Percentiles rank a stretch among this genome's conserved stretches.
These are phyloP conservation scores for Starmerella tilneyi DNA, from an alignment of 805 yeast genomes.

Conservation along the genomic window DNA sequence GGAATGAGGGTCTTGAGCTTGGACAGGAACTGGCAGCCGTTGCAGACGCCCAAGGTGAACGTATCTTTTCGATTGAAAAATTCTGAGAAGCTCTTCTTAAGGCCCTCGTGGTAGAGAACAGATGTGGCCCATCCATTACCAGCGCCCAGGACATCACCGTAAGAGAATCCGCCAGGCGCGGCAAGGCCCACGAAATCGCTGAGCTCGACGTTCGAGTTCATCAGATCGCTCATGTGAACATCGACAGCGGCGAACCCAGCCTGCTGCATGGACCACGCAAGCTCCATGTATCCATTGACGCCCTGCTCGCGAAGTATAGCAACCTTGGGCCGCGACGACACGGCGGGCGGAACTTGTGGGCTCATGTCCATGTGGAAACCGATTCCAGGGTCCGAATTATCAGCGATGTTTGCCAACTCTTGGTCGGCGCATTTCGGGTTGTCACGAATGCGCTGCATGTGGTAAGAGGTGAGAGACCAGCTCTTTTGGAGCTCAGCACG, in stretches of 20 bases:
- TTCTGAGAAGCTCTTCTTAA: slow-evolving; percentile 61
- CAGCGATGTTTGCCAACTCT: slow-evolving; percentile 64
- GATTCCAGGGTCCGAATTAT: slow-evolving; percentile 84
- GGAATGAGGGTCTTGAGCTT: slow-evolving; percentile 80
- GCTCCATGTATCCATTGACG: slow-evolving; percentile 94
- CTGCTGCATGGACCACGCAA: slow-evolving; percentile 93
- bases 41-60: slow-evolving; percentile 96
- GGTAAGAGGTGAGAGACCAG: slow-evolving; percentile 84
- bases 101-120: slow-evolving; percentile 68
- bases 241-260: slow-evolving; percentile 93
- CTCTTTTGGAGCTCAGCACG: slow-evolving; percentile 66
- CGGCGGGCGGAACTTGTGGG: slow-evolving; percentile 36
- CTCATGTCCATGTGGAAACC: slow-evolving; percentile 66
- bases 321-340: slow-evolving; percentile 59
- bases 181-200: slow-evolving; percentile 78
- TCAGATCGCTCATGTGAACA: slow-evolving; percentile 91
- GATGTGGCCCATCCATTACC: slow-evolving; percentile 99
- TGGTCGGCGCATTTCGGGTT: slow-evolving; percentile 84
- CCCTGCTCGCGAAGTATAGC: slow-evolving; percentile 98
- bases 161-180: slow-evolving; percentile 98
- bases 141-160: slow-evolving; percentile 97
- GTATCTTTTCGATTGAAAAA: slow-evolving; percentile 88
- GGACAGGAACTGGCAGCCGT: slow-evolving; percentile 94
- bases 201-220: slow-evolving; percentile 59
- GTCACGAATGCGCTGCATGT: slow-evolving; percentile 84